A percentile compares a stretch with the other conserved stretches of the same genome.
Conservation (phyloP, 2,329 filamentous ascomycete genomes). For the Drechslerella coelobrocha region DNA sequence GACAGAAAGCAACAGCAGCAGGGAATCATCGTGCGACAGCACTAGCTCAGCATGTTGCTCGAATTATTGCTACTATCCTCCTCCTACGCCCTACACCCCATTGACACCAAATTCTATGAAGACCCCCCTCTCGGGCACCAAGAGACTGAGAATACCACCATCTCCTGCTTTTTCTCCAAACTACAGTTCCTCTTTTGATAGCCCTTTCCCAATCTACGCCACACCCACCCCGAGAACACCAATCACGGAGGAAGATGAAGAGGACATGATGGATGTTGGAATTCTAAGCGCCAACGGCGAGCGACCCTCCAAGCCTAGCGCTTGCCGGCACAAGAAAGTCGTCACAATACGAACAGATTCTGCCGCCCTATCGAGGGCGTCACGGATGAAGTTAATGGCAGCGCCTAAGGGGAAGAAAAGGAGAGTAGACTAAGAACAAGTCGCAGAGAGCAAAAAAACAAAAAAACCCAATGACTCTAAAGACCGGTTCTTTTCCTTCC, state of each 20-base stretch:
- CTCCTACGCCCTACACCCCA: constrained; percentile 66
- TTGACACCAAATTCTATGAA: constrained; percentile 66
- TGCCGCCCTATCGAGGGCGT: constrained; percentile 88
- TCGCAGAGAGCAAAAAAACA: constrained; percentile 15
- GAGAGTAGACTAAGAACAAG: constrained; percentile 66
- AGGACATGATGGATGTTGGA: constrained; percentile 62
- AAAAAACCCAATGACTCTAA: constrained; percentile 27
- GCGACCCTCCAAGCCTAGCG: constrained; percentile 66
- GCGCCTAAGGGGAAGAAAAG: constrained; percentile 92
- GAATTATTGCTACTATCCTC: constrained; percentile 65
- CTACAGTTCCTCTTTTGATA: constrained; percentile 68
- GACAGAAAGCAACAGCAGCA: constrained; percentile 57
- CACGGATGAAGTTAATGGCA: constrained; percentile 74
- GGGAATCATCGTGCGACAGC: constrained; percentile 62
- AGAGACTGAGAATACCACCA: constrained; percentile 76
- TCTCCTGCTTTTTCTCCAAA: constrained; percentile 70
- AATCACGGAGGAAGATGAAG: constrained; percentile 73
- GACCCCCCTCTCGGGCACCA: constrained; percentile 65
- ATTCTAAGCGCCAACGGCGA: constrained; percentile 58
- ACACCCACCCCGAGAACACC: constrained; percentile 70
- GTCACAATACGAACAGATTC: constrained; percentile 84
- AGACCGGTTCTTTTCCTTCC: constrained; percentile 48
- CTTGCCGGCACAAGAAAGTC: constrained; percentile 66
- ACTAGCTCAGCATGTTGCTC: constrained; percentile 63
- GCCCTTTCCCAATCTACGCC: constrained; percentile 64